Base-by-base conservation (phyloP, 768 basidiomycete species). In the Calocera viscosa region DNA sequence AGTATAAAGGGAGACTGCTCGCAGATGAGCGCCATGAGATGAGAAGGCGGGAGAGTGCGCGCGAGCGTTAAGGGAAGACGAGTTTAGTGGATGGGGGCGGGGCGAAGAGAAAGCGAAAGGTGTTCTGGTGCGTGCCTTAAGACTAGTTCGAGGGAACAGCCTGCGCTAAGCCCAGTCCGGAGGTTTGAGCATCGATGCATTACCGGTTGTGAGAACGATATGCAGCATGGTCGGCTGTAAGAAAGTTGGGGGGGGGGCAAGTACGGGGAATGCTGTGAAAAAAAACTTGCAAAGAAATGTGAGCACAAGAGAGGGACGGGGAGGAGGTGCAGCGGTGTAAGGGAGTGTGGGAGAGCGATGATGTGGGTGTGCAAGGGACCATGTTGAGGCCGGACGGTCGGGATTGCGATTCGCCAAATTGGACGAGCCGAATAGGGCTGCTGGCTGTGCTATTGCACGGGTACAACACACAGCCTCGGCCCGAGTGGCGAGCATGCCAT, bases 91-190 rank as follows among this genome's bases (percentile, higher is more conserved):
- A 60, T 60, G 24, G 53, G 53, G 53, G 53, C 53, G 53, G 53
- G 53, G 53, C 53, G 53, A 60, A 60, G 53, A 60, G 53, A 60
- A 60, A 60, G 53, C 53, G 53, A 60, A 19, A 49, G 14, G 19
- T 14, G 53, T 60, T 60, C 53, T 60, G 53, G 53, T 60, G 53
- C 14, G 53, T 60, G 53, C 53, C 53, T 60, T 60, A 60, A 60
- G 53, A 60, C 53, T 60, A 60, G 53, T 60, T 60, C 14, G 53
- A 60, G 30, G 53, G 53, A 32, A 60, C 53, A 60, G 53, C 53
- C 53, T 60, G 22, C 53, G 53, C 53, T 60, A 60, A 60, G 53
- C 53, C 53, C 24, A 60, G 24, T 60, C 53, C 53, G 53, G 53
- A 26, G 53, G 53, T 60, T 47, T 60, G 30, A 26, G 53, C 53